Base-by-base conservation (phyloP, 768 basidiomycete genomes). In the Lactifluus hygrophoroides region DNA sequence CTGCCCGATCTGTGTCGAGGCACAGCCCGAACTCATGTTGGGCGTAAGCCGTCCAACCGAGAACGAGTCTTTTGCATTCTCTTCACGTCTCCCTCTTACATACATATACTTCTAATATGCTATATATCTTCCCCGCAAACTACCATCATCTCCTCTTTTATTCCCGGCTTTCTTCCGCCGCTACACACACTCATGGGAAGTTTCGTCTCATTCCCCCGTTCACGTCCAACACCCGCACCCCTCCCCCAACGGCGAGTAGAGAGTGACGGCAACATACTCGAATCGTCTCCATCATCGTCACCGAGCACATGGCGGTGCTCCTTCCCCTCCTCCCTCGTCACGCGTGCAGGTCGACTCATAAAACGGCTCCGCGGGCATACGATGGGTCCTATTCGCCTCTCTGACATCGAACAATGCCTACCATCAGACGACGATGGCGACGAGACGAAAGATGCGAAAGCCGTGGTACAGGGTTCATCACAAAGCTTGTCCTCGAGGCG, bases 1-100 rank as follows among this genome's bases (percentile, higher is more conserved):
- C 5, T 21, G 43, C 21, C 28, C 45, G 13, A 38, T 4, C 27
- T 25, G 51, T 43, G 42, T n/a, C 23, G 32, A 23, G 5, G 7
- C n/a, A 48, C 27, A 16, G 53, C 46, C 54, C 45, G 48, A 55
- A 46, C 54, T 27, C 35, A 28, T 55, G 54, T 30, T 4, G 51
- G 38, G n/a, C 49, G 34, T 30, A 19, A 19, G n/a, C n/a, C n/a
- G n/a, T 11, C 40, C 40, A 6, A 42, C n/a, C 23, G 19, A 43
- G 42, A 14, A 43, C n/a, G n/a, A 14, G n/a, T n/a, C 34, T 14
- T 5, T 34, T 30, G 42, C 43, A 21, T 53, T 50, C 30, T 34
- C 47, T 28, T 47, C 54, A 38, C 54, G 28, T 32, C 34, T n/a
- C n/a, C n/a, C 46, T 35, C 19, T 58, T 58, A 51, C 51, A 47